Evolutionary conservation across 2,329 filamentous ascomycete species (phyloP).

Genomic region (Colletotrichum tamarilloi): DNA sequence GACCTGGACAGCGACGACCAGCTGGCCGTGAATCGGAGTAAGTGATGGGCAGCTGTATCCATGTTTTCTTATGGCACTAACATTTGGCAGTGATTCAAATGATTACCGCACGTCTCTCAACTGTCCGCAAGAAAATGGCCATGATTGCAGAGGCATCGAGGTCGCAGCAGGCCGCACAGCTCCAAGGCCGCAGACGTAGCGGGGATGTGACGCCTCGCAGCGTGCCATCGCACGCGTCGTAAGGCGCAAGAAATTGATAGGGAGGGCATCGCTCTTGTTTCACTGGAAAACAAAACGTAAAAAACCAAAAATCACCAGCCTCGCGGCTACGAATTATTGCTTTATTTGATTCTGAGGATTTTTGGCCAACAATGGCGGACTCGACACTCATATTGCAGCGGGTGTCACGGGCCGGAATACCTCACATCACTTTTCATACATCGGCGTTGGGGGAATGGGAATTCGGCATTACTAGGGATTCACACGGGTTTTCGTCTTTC

Average conservation of each 20-base stretch:
- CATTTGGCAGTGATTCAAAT: constrained; percentile 67
- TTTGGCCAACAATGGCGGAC: background rate
- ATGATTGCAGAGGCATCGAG: constrained; percentile 70
- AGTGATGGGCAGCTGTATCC: constrained; percentile 42
- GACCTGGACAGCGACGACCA: constrained; percentile 76
- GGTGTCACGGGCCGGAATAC: background rate
- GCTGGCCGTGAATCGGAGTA: constrained; percentile 78
- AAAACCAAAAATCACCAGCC: constrained; percentile 2
- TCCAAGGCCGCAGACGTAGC: constrained; percentile 60
- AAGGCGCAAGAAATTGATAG: background rate
- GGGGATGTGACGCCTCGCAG: constrained; percentile 67
- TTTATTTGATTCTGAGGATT: constrained; percentile 1
- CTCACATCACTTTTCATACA: constrained; percentile 20
- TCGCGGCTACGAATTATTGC: constrained; percentile 22
- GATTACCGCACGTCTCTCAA: constrained; percentile 66
- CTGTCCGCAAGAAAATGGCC: constrained; percentile 70
- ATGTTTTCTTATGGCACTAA: constrained; percentile 37
- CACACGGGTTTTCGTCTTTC: constrained; percentile 10
- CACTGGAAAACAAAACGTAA: background rate
- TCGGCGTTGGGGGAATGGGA: constrained; percentile 23
- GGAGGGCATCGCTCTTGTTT: background rate
- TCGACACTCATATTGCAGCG: background rate
- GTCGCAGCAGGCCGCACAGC: constrained; percentile 56
- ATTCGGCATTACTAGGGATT: constrained; percentile 14
- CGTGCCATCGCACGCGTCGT: constrained; percentile 59